Evolutionary conservation across 768 basidiomycete genomes (phyloP).

Genomic region (Coprinopsis strossmayeri): DNA sequence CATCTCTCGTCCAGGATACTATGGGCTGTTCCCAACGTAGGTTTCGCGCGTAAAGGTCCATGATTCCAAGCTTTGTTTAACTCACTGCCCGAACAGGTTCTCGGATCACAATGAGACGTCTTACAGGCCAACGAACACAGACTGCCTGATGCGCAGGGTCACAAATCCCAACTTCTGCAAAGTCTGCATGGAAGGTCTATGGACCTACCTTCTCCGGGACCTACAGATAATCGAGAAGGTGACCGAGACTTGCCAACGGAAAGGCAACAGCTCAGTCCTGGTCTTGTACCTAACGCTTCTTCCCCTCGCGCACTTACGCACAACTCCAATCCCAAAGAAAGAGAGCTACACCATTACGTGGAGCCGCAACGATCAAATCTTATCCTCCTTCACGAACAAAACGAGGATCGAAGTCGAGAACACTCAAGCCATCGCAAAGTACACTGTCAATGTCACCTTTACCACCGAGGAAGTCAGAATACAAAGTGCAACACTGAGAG

Average conservation of each 20-base stretch:
- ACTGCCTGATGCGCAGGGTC: slow-evolving; percentile 76
- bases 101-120: slow-evolving; percentile 57
- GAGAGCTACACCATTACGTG: slow-evolving; percentile 49
- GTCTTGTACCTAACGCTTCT: slow-evolving; percentile 36
- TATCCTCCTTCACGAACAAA: slow-evolving; percentile 40
- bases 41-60: too few species aligned
- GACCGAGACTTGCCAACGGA: slow-evolving; percentile 30
- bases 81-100: slow-evolving; percentile 35
- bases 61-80: background rate
- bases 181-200: slow-evolving; percentile 68
- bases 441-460: slow-evolving; percentile 41
- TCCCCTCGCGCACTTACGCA: slow-evolving; percentile 51
- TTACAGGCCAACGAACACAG: slow-evolving; percentile 79
- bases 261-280: slow-evolving; percentile 5
- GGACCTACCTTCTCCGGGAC: slow-evolving; percentile 55
- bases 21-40: slow-evolving; percentile 71
- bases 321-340: slow-evolving; percentile 13
- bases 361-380: slow-evolving; percentile 37
- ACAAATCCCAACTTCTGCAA: slow-evolving; percentile 68
- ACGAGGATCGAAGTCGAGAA: slow-evolving; percentile 37
- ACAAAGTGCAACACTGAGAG: background rate
- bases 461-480: slow-evolving; percentile 47
- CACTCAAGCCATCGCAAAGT: slow-evolving; percentile 28
- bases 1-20: slow-evolving; percentile 45
- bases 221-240: slow-evolving; percentile 58